Evolutionary conservation across 2,329 filamentous ascomycete genomes (phyloP).

Genomic region (Aspergillus eucalypticola): DNA sequence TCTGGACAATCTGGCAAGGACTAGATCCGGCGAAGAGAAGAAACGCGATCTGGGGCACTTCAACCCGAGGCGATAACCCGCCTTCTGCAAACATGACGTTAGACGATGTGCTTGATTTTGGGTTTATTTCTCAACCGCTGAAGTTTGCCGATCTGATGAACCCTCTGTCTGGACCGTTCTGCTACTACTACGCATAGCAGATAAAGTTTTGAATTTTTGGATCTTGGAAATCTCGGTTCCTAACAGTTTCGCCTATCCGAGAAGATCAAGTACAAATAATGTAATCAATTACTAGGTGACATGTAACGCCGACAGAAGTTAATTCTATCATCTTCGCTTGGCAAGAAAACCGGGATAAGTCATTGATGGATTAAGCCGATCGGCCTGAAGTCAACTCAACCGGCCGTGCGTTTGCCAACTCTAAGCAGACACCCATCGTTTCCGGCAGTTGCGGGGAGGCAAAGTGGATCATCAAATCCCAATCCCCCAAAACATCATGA

Average conservation of each 20-base stretch:
- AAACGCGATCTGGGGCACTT: constrained; percentile 7
- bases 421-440: neutral
- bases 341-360: neutral
- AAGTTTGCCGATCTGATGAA: neutral
- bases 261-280: neutral
- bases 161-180: neutral
- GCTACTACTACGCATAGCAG: neutral
- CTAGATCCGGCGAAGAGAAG: neutral
- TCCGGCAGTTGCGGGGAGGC: neutral
- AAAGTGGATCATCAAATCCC: neutral
- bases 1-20: constrained; percentile 13
- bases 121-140: neutral
- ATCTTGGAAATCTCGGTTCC: neutral
- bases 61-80: neutral
- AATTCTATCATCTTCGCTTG: neutral
- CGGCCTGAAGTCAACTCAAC: neutral
- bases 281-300: neutral
- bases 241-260: neutral
- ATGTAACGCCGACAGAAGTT: neutral
- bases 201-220: neutral
- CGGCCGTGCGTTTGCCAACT: neutral
- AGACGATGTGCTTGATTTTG: constrained; percentile 8
- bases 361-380: neutral
- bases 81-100: constrained; percentile 11
- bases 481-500: too few species aligned